Evolutionary conservation across 306 rosid genomes (phyloP), one percentile per base, ranked within the genome.

Genomic region (Calophaca sinica): DNA sequence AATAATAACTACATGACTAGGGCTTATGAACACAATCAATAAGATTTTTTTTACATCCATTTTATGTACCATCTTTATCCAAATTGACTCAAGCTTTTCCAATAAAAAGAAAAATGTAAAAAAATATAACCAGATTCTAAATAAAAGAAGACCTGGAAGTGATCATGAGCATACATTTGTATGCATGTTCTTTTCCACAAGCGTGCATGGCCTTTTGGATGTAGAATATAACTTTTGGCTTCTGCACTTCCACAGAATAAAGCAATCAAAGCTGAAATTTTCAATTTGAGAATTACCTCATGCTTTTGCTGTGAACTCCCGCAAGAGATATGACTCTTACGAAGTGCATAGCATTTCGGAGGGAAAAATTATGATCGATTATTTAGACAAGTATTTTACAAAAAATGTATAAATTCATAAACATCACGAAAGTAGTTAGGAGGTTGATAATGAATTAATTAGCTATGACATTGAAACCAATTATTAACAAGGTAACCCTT

Each of bases 181-280:
- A 60, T 78, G 68, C 35, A 72, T 78, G 83, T 68, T 82, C 83
- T 69, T 83, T 83, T 83, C 57, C 81, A 14, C 58, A 69, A 70
- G 86, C 84, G 79, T 83, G 81, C 84, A 70, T 79, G 84, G 50
- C 65, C 75, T 83, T 83, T 83, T 62, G 20, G 12, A 45, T 32
- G 39, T 48, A 49, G 76, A 42, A 69, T 77, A 62, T 68, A 63
- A 31, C 83, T 79, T 83, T 83, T 63, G 42, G 49, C 39, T 60
- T 57, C 20, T 44, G 68, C 75, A 68, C 65, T 79, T 69, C 81
- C 71, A 63, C 20, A 75, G 38, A 76, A 60, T 59, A 77, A 73
- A 84, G 79, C 49, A 53, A 62, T 51, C 51, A 67, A 75, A 60
- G 49, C 53, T 59, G 3, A 12, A 65, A 45, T 38, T 72, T 70